phyloP scores from a whole-genome alignment of 179 eudicot species.

The Beta macrorhiza region DNA sequence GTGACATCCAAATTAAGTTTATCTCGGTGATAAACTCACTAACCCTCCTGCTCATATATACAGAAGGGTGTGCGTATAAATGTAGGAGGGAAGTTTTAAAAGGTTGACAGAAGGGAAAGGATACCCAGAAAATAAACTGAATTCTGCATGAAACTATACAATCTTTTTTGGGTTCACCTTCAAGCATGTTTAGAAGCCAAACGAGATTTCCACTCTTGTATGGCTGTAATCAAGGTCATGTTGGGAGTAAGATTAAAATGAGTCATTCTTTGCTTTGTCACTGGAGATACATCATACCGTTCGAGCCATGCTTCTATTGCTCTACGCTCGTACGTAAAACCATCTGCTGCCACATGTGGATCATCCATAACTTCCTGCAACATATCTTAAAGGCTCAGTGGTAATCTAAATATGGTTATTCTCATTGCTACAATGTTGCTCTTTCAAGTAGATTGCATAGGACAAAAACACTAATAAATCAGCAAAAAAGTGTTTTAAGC shows the following conservation, averaged over 20 bases:
- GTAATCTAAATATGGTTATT: neutral
- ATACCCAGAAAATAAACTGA: constrained; percentile 10
- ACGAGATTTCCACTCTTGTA: constrained; percentile 66
- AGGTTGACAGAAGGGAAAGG: constrained; percentile 7
- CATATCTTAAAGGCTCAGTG: neutral
- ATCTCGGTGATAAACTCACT: neutral
- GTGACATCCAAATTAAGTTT: neutral
- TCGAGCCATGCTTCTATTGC: constrained; percentile 77
- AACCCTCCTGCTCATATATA: constrained; percentile 21
- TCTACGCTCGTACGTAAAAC: constrained; percentile 72
- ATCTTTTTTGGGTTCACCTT: neutral
- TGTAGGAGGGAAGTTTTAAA: neutral
- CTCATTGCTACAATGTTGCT: neutral
- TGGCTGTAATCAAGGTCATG: constrained; percentile 64
- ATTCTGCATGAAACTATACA: constrained; percentile 22
- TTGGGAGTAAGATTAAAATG: constrained; percentile 62
- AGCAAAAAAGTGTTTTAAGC: too few species aligned
- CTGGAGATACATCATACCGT: constrained; percentile 60
- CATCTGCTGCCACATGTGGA: constrained; percentile 82
- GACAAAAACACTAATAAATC: too few species aligned
- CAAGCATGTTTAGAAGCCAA: constrained; percentile 26
- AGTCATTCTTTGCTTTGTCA: constrained; percentile 52
- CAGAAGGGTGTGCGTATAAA: neutral
- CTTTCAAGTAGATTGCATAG: neutral
- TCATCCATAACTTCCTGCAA: constrained; percentile 76